Percentiles rank a stretch among this genome's conserved stretches.
Conservation (phyloP, 1,284 basidiomycete genomes). For the Fomitopsis schrenkii region DNA sequence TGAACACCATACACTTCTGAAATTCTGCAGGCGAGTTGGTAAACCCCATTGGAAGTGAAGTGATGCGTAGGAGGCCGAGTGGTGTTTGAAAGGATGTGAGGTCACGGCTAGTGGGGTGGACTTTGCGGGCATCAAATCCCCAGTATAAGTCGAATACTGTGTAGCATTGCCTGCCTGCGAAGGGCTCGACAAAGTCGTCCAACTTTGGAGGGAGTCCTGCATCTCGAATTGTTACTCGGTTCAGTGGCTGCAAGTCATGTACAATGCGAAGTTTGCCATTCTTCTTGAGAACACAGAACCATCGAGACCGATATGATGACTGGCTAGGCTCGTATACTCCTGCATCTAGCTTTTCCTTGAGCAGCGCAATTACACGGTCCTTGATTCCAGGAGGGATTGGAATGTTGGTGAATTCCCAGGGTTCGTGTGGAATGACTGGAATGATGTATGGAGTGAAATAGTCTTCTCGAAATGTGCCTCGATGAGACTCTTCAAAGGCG, state of each 20-base stretch:
- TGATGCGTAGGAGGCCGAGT: slow-evolving; percentile 14
- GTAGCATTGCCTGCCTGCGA: too few species aligned
- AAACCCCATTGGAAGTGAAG: not conserved
- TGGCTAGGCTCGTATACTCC: slow-evolving; percentile 31
- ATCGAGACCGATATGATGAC: too few species aligned
- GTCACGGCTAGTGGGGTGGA: not conserved
- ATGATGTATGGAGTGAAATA: slow-evolving; percentile 35
- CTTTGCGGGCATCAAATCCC: not conserved
- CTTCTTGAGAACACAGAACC: slow-evolving; percentile 39
- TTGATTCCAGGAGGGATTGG: slow-evolving; percentile 35
- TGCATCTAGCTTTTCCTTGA: slow-evolving; percentile 18
- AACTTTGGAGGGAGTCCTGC: too few species aligned
- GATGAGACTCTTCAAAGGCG: slow-evolving; percentile 30
- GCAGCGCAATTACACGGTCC: slow-evolving; percentile 28
- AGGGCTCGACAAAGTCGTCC: too few species aligned
- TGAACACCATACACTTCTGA: slow-evolving; percentile 31
- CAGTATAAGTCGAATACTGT: not conserved
- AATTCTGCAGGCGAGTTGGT: slow-evolving; percentile 25
- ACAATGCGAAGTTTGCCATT: slow-evolving; percentile 24
- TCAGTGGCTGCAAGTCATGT: slow-evolving; percentile 26
- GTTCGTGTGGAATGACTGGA: slow-evolving; percentile 31
- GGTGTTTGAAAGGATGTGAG: too few species aligned
- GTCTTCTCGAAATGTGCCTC: slow-evolving; percentile 28
- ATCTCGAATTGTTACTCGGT: slow-evolving; percentile 9
- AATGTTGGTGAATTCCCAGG: too few species aligned